These are phyloP conservation scores for Lophiotrema nucula DNA, from an alignment of 495 filamentous ascomycete genomes.

Conservation along the genomic window DNA sequence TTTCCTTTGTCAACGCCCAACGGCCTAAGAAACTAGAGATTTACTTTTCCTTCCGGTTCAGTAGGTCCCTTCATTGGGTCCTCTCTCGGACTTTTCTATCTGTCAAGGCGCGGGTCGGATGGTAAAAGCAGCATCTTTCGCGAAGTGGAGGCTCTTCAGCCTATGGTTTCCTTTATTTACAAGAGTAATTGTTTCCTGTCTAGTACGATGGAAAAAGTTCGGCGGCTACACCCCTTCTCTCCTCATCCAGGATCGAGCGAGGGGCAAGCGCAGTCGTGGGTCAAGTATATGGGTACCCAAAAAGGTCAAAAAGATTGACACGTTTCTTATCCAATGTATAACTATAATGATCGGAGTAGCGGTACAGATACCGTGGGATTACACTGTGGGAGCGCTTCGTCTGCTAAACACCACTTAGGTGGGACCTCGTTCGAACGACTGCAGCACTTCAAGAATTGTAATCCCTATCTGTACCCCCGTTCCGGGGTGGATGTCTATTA, in stretches of 20 bases:
- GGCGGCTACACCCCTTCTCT: conserved; percentile 35
- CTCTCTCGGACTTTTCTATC: neutral
- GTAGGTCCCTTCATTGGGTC: conserved; percentile 1
- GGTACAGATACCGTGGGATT: too few species aligned
- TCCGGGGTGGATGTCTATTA: too few species aligned
- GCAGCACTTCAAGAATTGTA: too few species aligned
- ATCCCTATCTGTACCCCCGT: too few species aligned
- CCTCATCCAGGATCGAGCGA: conserved; percentile 1
- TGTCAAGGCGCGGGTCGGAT: neutral
- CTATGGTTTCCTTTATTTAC: conserved; percentile 4
- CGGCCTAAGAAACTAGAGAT: neutral
- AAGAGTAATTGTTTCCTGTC: conserved; percentile 3
- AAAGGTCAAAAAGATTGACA: neutral
- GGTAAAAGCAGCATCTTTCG: neutral
- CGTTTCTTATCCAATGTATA: neutral
- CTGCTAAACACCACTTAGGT: too few species aligned
- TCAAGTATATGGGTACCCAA: neutral
- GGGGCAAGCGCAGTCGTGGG: conserved; percentile 32
- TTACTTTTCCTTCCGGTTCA: neutral
- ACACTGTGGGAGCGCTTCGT: too few species aligned
- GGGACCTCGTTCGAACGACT: too few species aligned
- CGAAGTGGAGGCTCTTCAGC: conserved; percentile 24
- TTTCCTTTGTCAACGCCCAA: conserved; percentile 23
- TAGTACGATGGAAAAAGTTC: conserved; percentile 7
- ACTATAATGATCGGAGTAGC: neutral